Percentiles rank a stretch among this genome's conserved stretches.
These are phyloP conservation scores for Chamaecrista fasciculata DNA, from an alignment of 306 rosid genomes.

Conservation along the genomic window DNA sequence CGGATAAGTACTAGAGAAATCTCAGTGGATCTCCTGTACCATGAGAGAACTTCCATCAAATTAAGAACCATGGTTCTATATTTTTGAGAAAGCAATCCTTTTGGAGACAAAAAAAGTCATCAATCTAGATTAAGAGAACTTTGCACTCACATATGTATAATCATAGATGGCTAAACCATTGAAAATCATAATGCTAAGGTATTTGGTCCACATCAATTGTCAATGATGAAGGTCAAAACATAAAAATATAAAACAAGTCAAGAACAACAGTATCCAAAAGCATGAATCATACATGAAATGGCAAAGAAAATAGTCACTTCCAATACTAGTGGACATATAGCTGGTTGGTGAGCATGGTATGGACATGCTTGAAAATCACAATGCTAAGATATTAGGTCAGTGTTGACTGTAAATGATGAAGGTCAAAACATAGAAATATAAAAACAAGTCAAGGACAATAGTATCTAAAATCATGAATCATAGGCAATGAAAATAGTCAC, in stretches of 20 bases:
- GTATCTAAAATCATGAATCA: not conserved
- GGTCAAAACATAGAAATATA: not conserved
- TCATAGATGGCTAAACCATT: slow-evolving; percentile 1
- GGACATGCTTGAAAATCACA: too few relatives aligned
- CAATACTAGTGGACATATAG: not conserved
- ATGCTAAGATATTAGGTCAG: not conserved
- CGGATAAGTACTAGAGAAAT: slow-evolving; percentile 89
- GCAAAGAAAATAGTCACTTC: not conserved
- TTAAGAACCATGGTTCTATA: not conserved
- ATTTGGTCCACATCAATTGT: too few relatives aligned
- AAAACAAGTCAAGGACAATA: not conserved
- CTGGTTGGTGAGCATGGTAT: not conserved
- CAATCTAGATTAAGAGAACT: slow-evolving; percentile 11
- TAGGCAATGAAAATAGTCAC: not conserved
- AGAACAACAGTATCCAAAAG: not conserved
- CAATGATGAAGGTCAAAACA: not conserved
- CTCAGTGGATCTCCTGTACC: slow-evolving; percentile 82
- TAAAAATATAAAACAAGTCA: not conserved
- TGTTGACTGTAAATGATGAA: not conserved
- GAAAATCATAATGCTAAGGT: not conserved
- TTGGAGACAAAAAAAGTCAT: not conserved
- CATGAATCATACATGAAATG: too few relatives aligned
- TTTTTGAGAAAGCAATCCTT: not conserved
- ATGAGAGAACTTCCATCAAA: slow-evolving; percentile 29
- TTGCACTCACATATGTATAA: slow-evolving; percentile 5